A percentile compares a stretch with the other conserved stretches of the same genome.
Conservation (phyloP, 495 filamentous ascomycete species). For the Chaetomium fimeti region DNA sequence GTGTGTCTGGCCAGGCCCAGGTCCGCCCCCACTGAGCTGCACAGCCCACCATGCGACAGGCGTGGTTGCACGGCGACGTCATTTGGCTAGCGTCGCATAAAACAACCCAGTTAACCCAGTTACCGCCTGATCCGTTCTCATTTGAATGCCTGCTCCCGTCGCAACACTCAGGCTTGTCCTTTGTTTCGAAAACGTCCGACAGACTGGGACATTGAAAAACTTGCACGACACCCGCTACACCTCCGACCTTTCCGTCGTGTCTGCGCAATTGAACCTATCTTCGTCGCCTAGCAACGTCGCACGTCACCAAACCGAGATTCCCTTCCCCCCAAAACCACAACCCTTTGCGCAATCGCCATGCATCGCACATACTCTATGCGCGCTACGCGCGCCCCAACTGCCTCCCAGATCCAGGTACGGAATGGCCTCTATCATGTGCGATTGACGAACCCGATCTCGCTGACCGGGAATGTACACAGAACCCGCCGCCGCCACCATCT, state of each 20-base stretch:
- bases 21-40: not conserved
- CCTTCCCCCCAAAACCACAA: not conserved
- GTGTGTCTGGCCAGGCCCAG: not conserved
- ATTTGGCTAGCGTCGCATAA: constrained; percentile 23
- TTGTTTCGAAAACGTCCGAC: constrained; percentile 2
- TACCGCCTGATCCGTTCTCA: constrained; percentile 16
- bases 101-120: constrained; percentile 16
- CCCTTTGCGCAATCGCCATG: constrained; percentile 51
- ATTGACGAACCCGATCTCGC: constrained; percentile 10
- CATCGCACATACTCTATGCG: constrained; percentile 99
- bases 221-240: not conserved
- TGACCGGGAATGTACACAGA: constrained; percentile 55
- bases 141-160: not conserved
- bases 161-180: not conserved
- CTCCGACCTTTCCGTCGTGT: not conserved
- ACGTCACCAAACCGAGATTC: not conserved
- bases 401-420: constrained; percentile 51
- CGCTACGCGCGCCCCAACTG: constrained; percentile 87
- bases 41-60: not conserved
- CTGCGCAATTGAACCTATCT: not conserved
- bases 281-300: not conserved
- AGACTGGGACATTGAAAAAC: not conserved
- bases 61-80: constrained; percentile 32
- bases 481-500: constrained; percentile 87
- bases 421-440: not conserved